phyloP scores from a whole-genome alignment of 1,284 basidiomycete genomes.

The Cryptococcus maquisensis region DNA sequence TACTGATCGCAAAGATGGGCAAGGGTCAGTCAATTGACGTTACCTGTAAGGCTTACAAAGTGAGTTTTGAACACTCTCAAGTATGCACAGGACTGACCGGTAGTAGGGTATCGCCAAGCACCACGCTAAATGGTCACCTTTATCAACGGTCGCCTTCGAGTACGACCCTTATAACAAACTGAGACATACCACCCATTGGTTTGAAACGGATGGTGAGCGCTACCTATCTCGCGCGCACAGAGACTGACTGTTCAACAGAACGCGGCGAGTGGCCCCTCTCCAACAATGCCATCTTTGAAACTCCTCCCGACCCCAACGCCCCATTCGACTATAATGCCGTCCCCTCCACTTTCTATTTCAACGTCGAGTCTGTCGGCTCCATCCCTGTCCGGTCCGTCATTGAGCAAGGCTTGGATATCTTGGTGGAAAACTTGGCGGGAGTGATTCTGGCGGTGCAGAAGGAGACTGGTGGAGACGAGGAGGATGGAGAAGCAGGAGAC shows the following conservation, averaged over 20 bases:
- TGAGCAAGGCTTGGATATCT: constrained; percentile 72
- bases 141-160: constrained; percentile 91
- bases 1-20: constrained; percentile 86
- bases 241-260: constrained; percentile 32
- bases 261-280: constrained; percentile 77
- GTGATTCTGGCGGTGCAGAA: constrained; percentile 57
- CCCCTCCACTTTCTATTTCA: constrained; percentile 82
- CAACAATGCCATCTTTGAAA: constrained; percentile 76
- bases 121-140: constrained; percentile 98
- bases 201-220: constrained; percentile 63
- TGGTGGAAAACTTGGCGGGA: constrained; percentile 75
- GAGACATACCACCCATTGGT: constrained; percentile 95
- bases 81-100: neutral
- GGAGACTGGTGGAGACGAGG: constrained; percentile 44
- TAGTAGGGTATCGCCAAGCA: constrained; percentile 90
- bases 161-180: constrained; percentile 98
- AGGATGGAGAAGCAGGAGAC: constrained; percentile 22
- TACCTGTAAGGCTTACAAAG: constrained; percentile 89
- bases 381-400: constrained; percentile 83
- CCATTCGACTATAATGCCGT: constrained; percentile 82
- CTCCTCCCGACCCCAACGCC: constrained; percentile 69
- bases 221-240: neutral
- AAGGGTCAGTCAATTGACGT: constrained; percentile 89
- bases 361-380: constrained; percentile 86
- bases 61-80: constrained; percentile 37